Conservation (phyloP, 371 early-diverging fungal genomes). For the Choanephora cucurbitarum region DNA sequence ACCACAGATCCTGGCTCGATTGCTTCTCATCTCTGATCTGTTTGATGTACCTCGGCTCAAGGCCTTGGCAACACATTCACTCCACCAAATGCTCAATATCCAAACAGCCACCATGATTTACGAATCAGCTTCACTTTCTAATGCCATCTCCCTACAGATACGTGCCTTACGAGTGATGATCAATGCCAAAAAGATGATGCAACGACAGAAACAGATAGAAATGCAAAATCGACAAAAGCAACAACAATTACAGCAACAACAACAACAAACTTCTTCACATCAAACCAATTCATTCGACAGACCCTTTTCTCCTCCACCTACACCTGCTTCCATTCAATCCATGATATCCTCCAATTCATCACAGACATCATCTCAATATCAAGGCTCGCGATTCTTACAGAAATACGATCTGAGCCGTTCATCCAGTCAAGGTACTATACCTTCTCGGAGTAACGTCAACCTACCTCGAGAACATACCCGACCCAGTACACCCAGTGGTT, state of each 20-base stretch:
- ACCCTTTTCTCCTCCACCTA: conserved; percentile 10
- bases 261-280: conserved; percentile 2
- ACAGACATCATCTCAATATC: conserved; percentile 5
- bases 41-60: conserved; percentile 58
- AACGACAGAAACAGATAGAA: conserved; percentile 26
- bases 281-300: conserved; percentile 6
- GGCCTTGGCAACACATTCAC: conserved; percentile 48
- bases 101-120: conserved; percentile 63
- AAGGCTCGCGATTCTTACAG: conserved; percentile 12
- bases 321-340: neutral
- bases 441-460: conserved; percentile 5
- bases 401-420: conserved; percentile 12
- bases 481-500: neutral
- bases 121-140: conserved; percentile 53
- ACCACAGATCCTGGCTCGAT: conserved; percentile 55
- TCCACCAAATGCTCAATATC: conserved; percentile 62
- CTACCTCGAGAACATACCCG: conserved; percentile 4
- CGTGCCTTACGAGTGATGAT: conserved; percentile 53
- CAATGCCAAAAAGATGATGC: conserved; percentile 48
- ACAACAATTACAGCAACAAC: conserved; percentile 12
- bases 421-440: neutral
- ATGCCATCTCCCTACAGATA: conserved; percentile 53
- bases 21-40: conserved; percentile 56
- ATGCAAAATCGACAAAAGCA: conserved; percentile 1
- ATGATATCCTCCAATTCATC: conserved; percentile 2